Percentiles rank a stretch among this genome's conserved stretches.
Evolutionary conservation across 208 protist genomes (phyloP).

Genomic region (Leishmania gerbilli): DNA sequence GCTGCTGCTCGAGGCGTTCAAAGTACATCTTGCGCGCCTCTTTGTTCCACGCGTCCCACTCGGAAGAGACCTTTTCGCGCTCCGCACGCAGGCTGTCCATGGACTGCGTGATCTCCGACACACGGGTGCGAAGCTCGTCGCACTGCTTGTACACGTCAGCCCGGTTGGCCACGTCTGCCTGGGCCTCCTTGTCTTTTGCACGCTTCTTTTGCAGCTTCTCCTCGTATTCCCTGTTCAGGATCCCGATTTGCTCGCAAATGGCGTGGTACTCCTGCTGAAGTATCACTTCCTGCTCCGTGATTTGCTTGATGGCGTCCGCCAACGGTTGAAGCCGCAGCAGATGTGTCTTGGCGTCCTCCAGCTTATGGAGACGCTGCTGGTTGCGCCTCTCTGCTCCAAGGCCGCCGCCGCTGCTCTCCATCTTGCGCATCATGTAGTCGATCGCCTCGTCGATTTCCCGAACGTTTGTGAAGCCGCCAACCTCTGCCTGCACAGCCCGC

Average conservation of each 20-base stretch:
- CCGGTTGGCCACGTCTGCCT: conserved; percentile 34
- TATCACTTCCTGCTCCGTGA: conserved; percentile 62
- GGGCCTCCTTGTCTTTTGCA: conserved; percentile 56
- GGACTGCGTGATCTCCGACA: conserved; percentile 47
- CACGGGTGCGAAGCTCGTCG: conserved; percentile 38
- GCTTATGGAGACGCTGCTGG: conserved; percentile 48
- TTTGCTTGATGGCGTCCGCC: conserved; percentile 59
- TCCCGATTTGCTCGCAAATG: conserved; percentile 75
- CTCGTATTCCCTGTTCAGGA: conserved; percentile 65
- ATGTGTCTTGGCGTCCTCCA: conserved; percentile 76
- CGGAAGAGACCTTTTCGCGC: conserved; percentile 35
- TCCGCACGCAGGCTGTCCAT: conserved; percentile 55
- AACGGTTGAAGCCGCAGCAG: conserved; percentile 68
- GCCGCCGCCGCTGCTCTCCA: conserved; percentile 81
- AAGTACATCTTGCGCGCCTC: conserved; percentile 64
- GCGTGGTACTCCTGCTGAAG: conserved; percentile 78
- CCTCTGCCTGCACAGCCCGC: conserved; percentile 46
- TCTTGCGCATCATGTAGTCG: conserved; percentile 63
- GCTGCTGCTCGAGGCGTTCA: conserved; percentile 60
- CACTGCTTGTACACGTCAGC: conserved; percentile 63
- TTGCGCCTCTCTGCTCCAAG: conserved; percentile 58
- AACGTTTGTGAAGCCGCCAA: conserved; percentile 64
- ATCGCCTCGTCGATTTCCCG: conserved; percentile 80
- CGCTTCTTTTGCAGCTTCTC: conserved; percentile 52
- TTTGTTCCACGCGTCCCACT: conserved; percentile 72